Evolutionary conservation across 2,329 filamentous ascomycete genomes (phyloP).

Genomic region (Diaporthe citri): DNA sequence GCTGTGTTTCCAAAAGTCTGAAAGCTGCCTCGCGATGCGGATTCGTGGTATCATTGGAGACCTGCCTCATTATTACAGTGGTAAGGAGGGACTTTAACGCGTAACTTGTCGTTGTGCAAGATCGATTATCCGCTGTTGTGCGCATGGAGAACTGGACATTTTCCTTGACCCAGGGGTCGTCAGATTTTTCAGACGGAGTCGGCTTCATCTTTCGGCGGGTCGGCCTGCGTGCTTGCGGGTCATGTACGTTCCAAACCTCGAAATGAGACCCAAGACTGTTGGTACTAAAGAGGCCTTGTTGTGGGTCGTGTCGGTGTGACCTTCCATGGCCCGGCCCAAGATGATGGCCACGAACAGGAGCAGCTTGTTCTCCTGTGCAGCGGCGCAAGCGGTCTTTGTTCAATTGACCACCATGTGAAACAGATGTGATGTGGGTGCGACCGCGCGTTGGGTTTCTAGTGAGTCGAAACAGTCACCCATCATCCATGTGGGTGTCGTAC

Average conservation of each 20-base stretch:
- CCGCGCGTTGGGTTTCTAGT: not conserved
- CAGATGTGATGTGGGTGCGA: not conserved
- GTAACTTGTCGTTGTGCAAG: not conserved
- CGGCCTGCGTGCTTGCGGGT: not conserved
- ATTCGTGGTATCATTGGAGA: too few relatives aligned
- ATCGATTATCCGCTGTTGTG: not conserved
- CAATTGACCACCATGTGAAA: not conserved
- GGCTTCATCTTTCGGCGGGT: not conserved
- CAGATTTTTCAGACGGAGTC: not conserved
- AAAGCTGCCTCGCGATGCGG: too few relatives aligned
- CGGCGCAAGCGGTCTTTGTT: not conserved
- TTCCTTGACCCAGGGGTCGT: not conserved
- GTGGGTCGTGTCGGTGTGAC: not conserved
- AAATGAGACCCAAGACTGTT: not conserved
- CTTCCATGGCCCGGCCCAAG: not conserved
- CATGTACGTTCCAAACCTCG: too few relatives aligned
- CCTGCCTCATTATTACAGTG: not conserved
- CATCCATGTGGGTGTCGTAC: not conserved
- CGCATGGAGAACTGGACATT: not conserved
- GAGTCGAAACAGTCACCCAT: not conserved
- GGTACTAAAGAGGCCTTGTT: not conserved
- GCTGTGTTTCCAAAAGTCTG: too few relatives aligned
- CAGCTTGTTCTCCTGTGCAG: not conserved
- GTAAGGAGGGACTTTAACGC: not conserved
- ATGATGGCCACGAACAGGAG: not conserved